Evolutionary conservation across 1,284 basidiomycete genomes (phyloP), one percentile per base, ranked within the genome.

Genomic region (Ceratobasidium sp.): DNA sequence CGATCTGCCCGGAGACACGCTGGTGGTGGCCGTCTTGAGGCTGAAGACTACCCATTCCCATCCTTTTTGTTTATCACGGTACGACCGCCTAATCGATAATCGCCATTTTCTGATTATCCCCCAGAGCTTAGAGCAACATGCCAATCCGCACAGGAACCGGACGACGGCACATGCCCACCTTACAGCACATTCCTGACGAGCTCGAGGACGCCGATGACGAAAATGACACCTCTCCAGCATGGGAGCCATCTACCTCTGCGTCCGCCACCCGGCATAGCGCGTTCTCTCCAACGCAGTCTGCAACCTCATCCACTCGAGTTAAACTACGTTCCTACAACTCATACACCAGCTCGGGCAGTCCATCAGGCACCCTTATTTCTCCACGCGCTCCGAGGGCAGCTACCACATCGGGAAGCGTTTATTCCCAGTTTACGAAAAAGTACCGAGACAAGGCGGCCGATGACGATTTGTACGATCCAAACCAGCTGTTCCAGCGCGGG

Each of bases 401-500:
- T 13, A n/a, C 22, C 1, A 50, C 20, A 5, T 38, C 60, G 3
- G 60, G 60, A 35, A 65, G 49, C 34, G 49, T 53, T 20, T 65
- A 65, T 25, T 29, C 49, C 2, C 60, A 65, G 17, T 65, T 65
- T 42, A 65, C 60, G 32, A 49, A 49, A 49, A 65, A 65, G 60
- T 65, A 52, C 29, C 47, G 60, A 20, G 60, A 65, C 47, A 65
- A 65, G 27, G 35, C 20, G 32, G 60, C 47, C 22, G 60, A 65
- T 49, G 60, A 65, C 35, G 60, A 64, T 15, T 65, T 65, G 17
- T 65, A 65, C 34, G 60, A 65, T n/a, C 60, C 60, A 22, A 49
- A 65, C 13, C 47, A 49, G 35, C 6, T 65, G 10, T 89, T 89
- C 77, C 87, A 90, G 74, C 82, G 85, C 52, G 89, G 89, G 12